Conservation (phyloP, 805 yeast genomes). For the Geotrichum ghanense region DNA sequence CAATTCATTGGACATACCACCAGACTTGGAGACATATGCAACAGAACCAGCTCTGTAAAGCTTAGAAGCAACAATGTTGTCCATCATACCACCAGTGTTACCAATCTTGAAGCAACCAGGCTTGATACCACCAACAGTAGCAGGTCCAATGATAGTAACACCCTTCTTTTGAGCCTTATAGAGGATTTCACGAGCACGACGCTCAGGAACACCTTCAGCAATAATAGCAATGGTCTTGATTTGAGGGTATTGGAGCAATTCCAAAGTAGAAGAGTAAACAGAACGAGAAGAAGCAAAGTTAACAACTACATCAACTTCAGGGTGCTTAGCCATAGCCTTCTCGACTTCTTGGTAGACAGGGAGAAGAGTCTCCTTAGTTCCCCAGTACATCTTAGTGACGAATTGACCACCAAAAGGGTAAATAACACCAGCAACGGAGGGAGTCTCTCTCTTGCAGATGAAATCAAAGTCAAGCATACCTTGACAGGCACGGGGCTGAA, state of each 20-base stretch:
- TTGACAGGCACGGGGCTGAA: constrained; percentile 38
- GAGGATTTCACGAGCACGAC: constrained; percentile 37
- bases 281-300: constrained; percentile 37
- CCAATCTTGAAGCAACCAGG: constrained; percentile 39
- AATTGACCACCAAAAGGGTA: constrained; percentile 37
- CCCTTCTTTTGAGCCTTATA: constrained; percentile 33
- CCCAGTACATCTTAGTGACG: constrained; percentile 38
- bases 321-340: constrained; percentile 32
- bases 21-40: constrained; percentile 37
- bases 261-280: constrained; percentile 37
- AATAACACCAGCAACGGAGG: constrained; percentile 37
- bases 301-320: constrained; percentile 37
- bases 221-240: constrained; percentile 36
- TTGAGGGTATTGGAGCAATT: constrained; percentile 34
- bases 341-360: constrained; percentile 35
- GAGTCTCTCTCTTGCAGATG: constrained; percentile 34
- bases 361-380: constrained; percentile 34
- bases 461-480: constrained; percentile 38
- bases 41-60: constrained; percentile 38
- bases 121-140: constrained; percentile 38
- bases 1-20: constrained; percentile 38
- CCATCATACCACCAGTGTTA: constrained; percentile 41
- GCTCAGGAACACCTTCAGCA: constrained; percentile 40
- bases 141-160: constrained; percentile 37
- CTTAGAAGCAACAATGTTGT: constrained; percentile 37